These are phyloP conservation scores for Lentinula aciculospora DNA, from an alignment of 768 basidiomycete genomes.

Conservation along the genomic window DNA sequence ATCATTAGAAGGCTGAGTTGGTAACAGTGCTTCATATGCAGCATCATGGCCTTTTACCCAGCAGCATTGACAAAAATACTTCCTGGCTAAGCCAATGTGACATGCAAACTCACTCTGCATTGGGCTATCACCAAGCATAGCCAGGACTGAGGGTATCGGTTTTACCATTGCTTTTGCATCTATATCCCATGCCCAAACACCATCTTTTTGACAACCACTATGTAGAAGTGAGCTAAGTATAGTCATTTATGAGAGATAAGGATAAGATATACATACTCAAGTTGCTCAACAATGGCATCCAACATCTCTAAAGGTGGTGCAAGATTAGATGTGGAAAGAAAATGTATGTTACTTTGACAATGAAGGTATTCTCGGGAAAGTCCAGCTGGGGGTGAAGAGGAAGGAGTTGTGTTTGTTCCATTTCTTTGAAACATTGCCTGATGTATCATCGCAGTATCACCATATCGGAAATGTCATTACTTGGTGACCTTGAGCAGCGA, in stretches of 20 bases:
- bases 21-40: too few relatives aligned
- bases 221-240: neutral
- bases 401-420: conserved; percentile 24
- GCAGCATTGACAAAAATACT: conserved; percentile 19
- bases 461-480: conserved; percentile 14
- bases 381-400: conserved; percentile 19
- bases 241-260: neutral
- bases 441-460: conserved; percentile 21
- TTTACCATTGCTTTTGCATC: conserved; percentile 12
- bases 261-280: conserved; percentile 14
- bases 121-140: conserved; percentile 16
- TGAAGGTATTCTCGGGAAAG: conserved; percentile 8
- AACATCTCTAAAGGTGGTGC: conserved; percentile 19
- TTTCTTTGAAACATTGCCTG: conserved; percentile 20
- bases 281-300: conserved; percentile 13
- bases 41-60: conserved; percentile 2
- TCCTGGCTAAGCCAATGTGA: conserved; percentile 18
- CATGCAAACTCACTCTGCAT: conserved; percentile 21
- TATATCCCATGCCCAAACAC: conserved; percentile 16
- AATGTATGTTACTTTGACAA: conserved; percentile 11
- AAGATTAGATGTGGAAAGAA: conserved; percentile 17
- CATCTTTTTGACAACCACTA: conserved; percentile 11
- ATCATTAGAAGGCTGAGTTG: too few relatives aligned
- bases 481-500: neutral
- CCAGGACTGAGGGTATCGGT: conserved; percentile 13